A percentile compares a stretch with the other conserved stretches of the same genome.
Evolutionary conservation across 169 alveolate genomes (phyloP).

Genomic region (Eimeria mitis): DNA sequence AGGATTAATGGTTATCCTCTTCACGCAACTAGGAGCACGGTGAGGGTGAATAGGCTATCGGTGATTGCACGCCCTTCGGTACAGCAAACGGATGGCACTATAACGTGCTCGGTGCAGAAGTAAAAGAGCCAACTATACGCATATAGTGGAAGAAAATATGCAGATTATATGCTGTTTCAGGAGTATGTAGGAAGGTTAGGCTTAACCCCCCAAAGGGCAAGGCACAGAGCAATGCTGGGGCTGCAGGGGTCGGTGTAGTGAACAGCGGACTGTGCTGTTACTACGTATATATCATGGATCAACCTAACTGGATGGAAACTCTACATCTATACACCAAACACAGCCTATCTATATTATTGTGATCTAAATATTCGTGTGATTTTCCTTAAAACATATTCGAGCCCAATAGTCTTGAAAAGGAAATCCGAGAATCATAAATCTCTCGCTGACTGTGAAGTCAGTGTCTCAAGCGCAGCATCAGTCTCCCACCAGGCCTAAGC

Average conservation of each 20-base stretch:
- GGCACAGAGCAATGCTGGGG: slow-evolving; percentile 32
- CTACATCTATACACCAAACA: no score
- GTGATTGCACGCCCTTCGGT: background rate
- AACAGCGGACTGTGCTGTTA: no score
- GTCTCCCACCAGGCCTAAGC: no score
- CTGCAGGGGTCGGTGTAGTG: slow-evolving; percentile 59
- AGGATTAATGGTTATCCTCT: background rate
- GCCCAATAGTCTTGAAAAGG: no score
- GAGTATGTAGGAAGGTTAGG: slow-evolving; percentile 15
- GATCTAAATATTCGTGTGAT: no score
- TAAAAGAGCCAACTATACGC: background rate
- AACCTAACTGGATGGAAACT: no score
- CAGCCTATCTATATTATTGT: no score
- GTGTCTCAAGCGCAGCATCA: no score
- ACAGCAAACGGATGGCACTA: background rate
- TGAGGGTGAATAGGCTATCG: background rate
- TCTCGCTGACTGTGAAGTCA: no score
- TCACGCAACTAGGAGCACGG: background rate
- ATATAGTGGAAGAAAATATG: background rate
- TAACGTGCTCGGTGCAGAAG: background rate
- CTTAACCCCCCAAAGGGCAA: slow-evolving; percentile 7
- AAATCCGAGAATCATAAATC: no score
- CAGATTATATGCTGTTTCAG: background rate
- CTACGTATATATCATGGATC: no score
- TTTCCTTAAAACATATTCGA: no score